A percentile compares a stretch with the other conserved stretches of the same genome.
Conservation (phyloP, 306 rosid species). For the Cyamopsis tetragonoloba region DNA sequence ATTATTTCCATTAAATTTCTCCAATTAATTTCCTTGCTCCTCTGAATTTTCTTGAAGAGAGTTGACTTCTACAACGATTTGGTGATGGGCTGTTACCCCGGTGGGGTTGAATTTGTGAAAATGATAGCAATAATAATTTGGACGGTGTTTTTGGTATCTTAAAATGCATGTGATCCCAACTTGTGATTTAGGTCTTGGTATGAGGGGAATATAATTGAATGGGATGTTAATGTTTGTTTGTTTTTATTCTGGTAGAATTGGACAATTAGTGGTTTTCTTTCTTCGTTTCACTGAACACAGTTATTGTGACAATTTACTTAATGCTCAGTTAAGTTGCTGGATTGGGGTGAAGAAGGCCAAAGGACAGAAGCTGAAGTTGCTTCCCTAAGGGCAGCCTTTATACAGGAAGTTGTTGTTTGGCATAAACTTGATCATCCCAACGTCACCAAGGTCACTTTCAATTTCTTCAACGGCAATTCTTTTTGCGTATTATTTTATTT, state of each 20-base stretch:
- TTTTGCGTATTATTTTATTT: neutral
- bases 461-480: constrained; percentile 7
- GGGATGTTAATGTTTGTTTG: constrained; percentile 1
- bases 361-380: constrained; percentile 89
- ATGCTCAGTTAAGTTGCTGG: constrained; percentile 80
- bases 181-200: constrained; percentile 27
- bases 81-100: constrained; percentile 44
- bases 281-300: constrained; percentile 12
- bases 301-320: constrained; percentile 24
- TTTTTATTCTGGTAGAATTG: constrained; percentile 1
- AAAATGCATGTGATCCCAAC: constrained; percentile 50
- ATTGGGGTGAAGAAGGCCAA: constrained; percentile 99
- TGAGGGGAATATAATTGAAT: neutral
- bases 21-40: neutral
- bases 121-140: constrained; percentile 32
- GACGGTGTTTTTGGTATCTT: constrained; percentile 36
- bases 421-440: constrained; percentile 97
- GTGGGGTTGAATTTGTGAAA: constrained; percentile 48
- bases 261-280: neutral
- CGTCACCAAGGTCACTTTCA: constrained; percentile 79
- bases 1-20: constrained; percentile 7
- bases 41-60: constrained; percentile 11
- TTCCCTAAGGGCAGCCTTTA: constrained; percentile 83
- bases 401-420: constrained; percentile 98
- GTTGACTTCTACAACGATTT: constrained; percentile 37